Conservation (phyloP, 208 protist species). For the Crithidia brevicula region DNA sequence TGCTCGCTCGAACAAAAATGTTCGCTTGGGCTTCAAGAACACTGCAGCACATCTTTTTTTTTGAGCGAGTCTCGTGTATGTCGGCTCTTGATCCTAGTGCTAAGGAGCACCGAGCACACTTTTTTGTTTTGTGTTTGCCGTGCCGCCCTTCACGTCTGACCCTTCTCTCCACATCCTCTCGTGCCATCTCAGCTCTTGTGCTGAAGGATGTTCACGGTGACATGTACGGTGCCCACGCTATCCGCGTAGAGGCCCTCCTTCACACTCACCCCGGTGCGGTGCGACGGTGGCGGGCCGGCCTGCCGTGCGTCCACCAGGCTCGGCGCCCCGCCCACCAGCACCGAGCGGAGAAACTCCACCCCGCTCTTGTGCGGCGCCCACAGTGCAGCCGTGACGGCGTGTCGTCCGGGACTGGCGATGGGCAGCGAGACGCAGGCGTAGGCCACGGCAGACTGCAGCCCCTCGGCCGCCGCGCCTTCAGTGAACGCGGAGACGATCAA, state of each 20-base stretch:
- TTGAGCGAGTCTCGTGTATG: no score
- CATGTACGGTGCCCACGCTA: constrained; percentile 43
- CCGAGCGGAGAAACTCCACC: constrained; percentile 58
- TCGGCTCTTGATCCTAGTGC: no score
- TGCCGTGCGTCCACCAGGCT: constrained; percentile 54
- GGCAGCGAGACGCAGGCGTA: constrained; percentile 66
- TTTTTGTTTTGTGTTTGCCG: no score
- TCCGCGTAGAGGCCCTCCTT: constrained; percentile 52
- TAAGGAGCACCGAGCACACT: no score
- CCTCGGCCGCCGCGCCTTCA: constrained; percentile 41
- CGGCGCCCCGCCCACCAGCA: constrained; percentile 66
- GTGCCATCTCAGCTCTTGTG: constrained; percentile 19
- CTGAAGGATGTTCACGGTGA: constrained; percentile 60
- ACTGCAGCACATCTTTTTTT: no score
- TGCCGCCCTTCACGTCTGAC: no score
- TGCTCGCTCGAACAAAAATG: no score
- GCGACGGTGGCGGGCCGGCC: constrained; percentile 25
- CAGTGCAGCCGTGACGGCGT: constrained; percentile 43
- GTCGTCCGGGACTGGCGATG: constrained; percentile 46
- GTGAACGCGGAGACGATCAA: constrained; percentile 63
- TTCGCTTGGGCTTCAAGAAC: no score
- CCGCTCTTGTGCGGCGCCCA: constrained; percentile 68
- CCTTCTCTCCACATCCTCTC: neutral
- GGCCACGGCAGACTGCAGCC: constrained; percentile 60
- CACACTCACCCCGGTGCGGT: constrained; percentile 45